These are phyloP conservation scores for Yamadazyma diospyri DNA, from an alignment of 1,139 yeast species.

Conservation along the genomic window DNA sequence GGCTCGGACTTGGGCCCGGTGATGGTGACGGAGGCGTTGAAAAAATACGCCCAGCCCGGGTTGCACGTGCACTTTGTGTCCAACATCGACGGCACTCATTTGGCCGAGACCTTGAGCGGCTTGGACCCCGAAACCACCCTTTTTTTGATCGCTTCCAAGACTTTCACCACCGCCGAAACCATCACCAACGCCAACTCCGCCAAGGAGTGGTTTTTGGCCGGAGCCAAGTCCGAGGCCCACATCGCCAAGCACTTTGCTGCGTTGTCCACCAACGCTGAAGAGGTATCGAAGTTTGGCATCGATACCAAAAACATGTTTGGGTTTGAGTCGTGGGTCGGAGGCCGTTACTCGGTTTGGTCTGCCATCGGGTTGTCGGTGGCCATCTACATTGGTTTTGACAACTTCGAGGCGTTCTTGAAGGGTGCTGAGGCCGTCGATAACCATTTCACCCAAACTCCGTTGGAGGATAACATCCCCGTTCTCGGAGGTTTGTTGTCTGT, in stretches of 20 bases:
- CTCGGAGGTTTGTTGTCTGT: slow-evolving; percentile 90
- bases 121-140: slow-evolving; percentile 88
- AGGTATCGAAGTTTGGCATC: slow-evolving; percentile 91
- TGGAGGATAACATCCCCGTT: slow-evolving; percentile 88
- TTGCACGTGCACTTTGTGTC: slow-evolving; percentile 89
- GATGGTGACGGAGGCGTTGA: slow-evolving; percentile 97
- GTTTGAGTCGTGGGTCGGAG: slow-evolving; percentile 98
- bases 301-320: slow-evolving; percentile 98
- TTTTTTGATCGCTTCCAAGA: slow-evolving; percentile 93
- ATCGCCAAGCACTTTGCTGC: slow-evolving; percentile 98
- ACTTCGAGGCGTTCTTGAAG: slow-evolving; percentile 84
- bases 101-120: slow-evolving; percentile 80
- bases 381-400: slow-evolving; percentile 89
- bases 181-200: slow-evolving; percentile 94
- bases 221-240: slow-evolving; percentile 64
- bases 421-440: slow-evolving; percentile 98
- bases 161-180: slow-evolving; percentile 98
- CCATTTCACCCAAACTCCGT: slow-evolving; percentile 80
- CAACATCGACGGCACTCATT: slow-evolving; percentile 96
- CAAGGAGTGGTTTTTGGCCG: slow-evolving; percentile 82
- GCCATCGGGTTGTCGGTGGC: slow-evolving; percentile 97
- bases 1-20: slow-evolving; percentile 99
- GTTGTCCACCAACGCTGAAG: slow-evolving; percentile 86
- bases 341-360: slow-evolving; percentile 99
- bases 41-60: slow-evolving; percentile 76